A percentile compares a stretch with the other conserved stretches of the same genome.
phyloP scores from a whole-genome alignment of 2,329 filamentous ascomycete genomes.

The Verticillium isaacii region DNA sequence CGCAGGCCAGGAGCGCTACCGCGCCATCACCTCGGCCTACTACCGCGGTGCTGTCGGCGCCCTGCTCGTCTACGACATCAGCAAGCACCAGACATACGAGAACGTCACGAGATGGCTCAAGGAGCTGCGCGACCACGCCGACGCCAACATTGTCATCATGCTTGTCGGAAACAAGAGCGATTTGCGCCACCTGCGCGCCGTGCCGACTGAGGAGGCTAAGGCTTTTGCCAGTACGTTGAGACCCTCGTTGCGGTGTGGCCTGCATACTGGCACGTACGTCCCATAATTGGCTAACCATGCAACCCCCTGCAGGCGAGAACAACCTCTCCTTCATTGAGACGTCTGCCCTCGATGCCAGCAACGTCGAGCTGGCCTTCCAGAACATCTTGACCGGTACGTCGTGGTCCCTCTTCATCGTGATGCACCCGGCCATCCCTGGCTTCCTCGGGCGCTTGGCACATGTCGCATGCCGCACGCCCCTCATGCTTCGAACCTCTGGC shows the following conservation, averaged over 20 bases:
- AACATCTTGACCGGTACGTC: slow-evolving; percentile 93
- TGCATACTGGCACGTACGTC: not conserved
- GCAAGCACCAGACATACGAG: slow-evolving; percentile 99
- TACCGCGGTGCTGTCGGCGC: slow-evolving; percentile 97
- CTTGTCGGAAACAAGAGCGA: slow-evolving; percentile 99
- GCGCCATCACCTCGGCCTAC: slow-evolving; percentile 98
- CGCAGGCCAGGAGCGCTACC: slow-evolving; percentile 96
- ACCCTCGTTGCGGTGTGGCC: slow-evolving; percentile 9
- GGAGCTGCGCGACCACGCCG: slow-evolving; percentile 94
- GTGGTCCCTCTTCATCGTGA: not conserved
- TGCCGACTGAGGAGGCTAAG: slow-evolving; percentile 97
- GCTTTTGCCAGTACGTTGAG: slow-evolving; percentile 78
- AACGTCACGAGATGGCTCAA: slow-evolving; percentile 99
- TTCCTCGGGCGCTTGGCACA: not conserved
- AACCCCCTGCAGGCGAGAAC: slow-evolving; percentile 69
- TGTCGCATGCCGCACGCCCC: not conserved
- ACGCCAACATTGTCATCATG: slow-evolving; percentile 99
- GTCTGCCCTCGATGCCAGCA: slow-evolving; percentile 96
- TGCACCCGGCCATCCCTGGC: not conserved
- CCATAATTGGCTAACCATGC: slow-evolving; percentile 2
- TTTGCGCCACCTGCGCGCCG: slow-evolving; percentile 95
- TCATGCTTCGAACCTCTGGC: slow-evolving; percentile 4
- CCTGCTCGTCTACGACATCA: slow-evolving; percentile 98
- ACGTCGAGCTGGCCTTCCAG: slow-evolving; percentile 98
- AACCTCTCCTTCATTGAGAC: slow-evolving; percentile 99